Base-by-base conservation (phyloP, 1,139 yeast species). In the Lodderomyces theae region DNA sequence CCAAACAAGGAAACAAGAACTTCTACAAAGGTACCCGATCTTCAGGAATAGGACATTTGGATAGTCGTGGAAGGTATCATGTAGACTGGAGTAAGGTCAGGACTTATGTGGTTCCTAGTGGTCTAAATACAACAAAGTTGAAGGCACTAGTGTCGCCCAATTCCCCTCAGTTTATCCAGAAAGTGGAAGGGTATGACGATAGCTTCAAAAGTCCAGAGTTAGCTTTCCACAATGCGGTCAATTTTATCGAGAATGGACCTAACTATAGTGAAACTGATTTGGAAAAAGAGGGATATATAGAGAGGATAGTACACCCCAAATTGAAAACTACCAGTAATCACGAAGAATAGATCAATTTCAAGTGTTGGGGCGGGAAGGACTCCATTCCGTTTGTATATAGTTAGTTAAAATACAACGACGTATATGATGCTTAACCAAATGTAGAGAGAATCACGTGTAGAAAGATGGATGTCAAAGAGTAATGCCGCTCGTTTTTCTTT, bases 1-100 rank as follows among this genome's bases (percentile, higher is more conserved):
- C 96, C 25, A 92, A 92, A 57, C 92, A 88, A 60, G 97, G 98
- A 55, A 92, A 90, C 67, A 89, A 90, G 71, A 82, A 86, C 55
- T 87, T 75, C 66, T 92, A 94, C 66, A 92, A 90, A 62, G 99
- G 98, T 69, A 92, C 97, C 16, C 79, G 97, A 47, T 87, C 98
- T 5, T 77, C 95, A 1, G 97, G 97, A 63, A 80, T 88, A 48
- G 99, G 99, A 58, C 74, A 72, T 43, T 79, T 85, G 58, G 84
- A 94, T 43, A 70, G 73, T 28, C 74, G 74, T 49, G 97, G 96
- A 41, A 77, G 79, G 28, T 94, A 87, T 61, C 71, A 79, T 12
- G 77, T 92, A 49, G 77, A 87, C 66, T 92, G 95, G 88, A 64
- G 67, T 32, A 88, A 84, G 58, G 98, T 90, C 24, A 77, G 97